Base-by-base conservation (phyloP, 2,329 filamentous ascomycete species). In the Madurella fahalii region DNA sequence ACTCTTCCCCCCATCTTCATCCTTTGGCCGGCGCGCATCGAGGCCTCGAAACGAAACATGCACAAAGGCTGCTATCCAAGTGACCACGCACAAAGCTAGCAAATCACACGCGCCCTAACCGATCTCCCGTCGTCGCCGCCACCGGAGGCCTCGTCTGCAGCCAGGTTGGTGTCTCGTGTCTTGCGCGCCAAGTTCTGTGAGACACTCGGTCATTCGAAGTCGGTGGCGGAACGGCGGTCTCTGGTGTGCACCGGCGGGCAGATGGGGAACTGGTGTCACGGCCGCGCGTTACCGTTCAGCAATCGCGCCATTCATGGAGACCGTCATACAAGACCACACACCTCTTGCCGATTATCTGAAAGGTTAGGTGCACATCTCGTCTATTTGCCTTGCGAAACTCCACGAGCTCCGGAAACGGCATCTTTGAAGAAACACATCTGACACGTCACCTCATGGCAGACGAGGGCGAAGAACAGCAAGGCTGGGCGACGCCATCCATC, bases 341-440 rank as follows among this genome's bases (percentile, higher is more conserved):
- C 92, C 92, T 65, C 80, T 96, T 73, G 91, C 90, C 69, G 85
- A 89, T 67, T 94, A 94, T 75, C 84, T 96, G 64, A 86, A 92
- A 83, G 91, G 92, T 94, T 73, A 66, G 78, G 72, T 40, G 13
- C 7, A 37, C 13, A 37, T 9, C 34, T 15, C 34, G 34, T 48
- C 48, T 41, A 31, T 44, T 44, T 9, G 17, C 47, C 40, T 46
- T 52, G 54, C 58, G 40, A n/a, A 18, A 46, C 5, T 15, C 11
- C 32, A 32, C 39, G 9, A 13, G 9, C 11, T 37, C 48, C 7
- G 13, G 20, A 43, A 31, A 48, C 55, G 48, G n/a, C 49, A 40
- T 46, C 40, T 42, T 47, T 47, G 37, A 25, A 20, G 60, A 64
- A 52, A 66, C 60, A 37, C 34, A 44, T 47, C 16, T 48, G 34